phyloP scores from a whole-genome alignment of 345 rosid genomes.

The Eucalyptus tenuipes region DNA sequence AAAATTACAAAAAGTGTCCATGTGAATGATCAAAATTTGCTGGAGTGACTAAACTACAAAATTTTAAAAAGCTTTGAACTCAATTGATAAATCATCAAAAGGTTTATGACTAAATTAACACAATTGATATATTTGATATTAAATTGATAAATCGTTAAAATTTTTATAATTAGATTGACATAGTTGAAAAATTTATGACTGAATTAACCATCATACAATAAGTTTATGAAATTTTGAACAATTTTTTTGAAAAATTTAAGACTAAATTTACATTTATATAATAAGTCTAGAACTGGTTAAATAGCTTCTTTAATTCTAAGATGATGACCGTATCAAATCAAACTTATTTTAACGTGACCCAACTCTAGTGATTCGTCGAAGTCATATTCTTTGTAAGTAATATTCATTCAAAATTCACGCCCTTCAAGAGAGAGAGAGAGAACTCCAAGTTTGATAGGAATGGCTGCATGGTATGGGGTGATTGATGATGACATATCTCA shows the following conservation, averaged over 20 bases:
- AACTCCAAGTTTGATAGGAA: neutral
- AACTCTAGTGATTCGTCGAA: neutral
- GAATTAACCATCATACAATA: too few relatives aligned
- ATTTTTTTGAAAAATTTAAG: neutral
- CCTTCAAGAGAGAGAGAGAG: neutral
- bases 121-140: too few relatives aligned
- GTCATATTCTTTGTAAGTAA: neutral
- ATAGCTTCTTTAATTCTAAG: neutral
- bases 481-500: neutral
- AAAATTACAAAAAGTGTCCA: neutral
- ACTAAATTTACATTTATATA: neutral
- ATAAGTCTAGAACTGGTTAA: neutral
- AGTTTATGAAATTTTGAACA: neutral
- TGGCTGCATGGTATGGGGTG: neutral
- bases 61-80: rapidly evolving
- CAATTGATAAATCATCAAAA: too few relatives aligned
- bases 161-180: too few relatives aligned
- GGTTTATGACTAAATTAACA: too few relatives aligned
- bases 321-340: neutral
- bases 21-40: neutral
- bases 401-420: neutral
- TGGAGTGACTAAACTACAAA: neutral
- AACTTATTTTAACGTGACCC: neutral
- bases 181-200: too few relatives aligned
- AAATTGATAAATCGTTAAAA: too few relatives aligned